Conservation (phyloP, 495 filamentous ascomycete genomes). For the Thozetella sp. region DNA sequence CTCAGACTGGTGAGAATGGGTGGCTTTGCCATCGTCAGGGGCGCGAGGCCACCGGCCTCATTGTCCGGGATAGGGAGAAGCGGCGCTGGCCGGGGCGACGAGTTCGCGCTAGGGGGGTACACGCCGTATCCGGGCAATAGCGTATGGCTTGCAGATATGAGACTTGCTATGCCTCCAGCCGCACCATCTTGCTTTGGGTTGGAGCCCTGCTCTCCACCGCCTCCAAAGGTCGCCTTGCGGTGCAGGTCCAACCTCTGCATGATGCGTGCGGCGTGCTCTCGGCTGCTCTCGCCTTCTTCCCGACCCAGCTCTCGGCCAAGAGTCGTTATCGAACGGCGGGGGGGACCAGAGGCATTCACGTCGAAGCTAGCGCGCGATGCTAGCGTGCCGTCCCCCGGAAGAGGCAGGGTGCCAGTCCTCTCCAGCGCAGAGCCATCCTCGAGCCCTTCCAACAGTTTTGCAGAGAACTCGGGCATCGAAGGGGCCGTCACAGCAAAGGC, state of each 20-base stretch:
- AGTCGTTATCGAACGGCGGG: conserved; percentile 47
- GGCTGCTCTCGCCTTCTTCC: conserved; percentile 64
- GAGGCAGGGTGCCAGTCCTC: conserved; percentile 63
- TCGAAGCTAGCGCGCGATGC: conserved; percentile 73
- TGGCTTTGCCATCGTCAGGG: conserved; percentile 79
- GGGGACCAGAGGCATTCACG: conserved; percentile 42
- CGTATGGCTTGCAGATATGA: conserved; percentile 84
- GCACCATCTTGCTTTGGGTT: conserved; percentile 32
- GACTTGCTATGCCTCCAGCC: conserved; percentile 77
- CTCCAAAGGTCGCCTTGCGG: conserved; percentile 68
- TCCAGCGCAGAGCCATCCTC: conserved; percentile 52
- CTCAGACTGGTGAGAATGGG: conserved; percentile 88
- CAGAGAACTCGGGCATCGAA: conserved; percentile 84
- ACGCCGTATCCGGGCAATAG: conserved; percentile 61
- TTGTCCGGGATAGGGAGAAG: conserved; percentile 27
- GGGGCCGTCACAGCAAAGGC: conserved; percentile 93
- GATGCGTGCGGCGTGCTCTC: conserved; percentile 82
- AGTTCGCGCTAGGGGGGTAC: conserved; percentile 19
- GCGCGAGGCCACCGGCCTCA: conserved; percentile 70
- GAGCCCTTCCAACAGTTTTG: conserved; percentile 70
- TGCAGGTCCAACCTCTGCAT: conserved; percentile 93
- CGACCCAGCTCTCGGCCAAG: conserved; percentile 28
- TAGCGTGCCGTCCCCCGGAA: conserved; percentile 63
- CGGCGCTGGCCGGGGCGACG: conserved; percentile 21
- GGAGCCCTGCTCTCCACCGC: conserved; percentile 28